A percentile compares a stretch with the other conserved stretches of the same genome.
phyloP scores from a whole-genome alignment of 164 flowering plant species.

The Vitis vinifera region ASM3070453v1 NC_081822.1:13778001-13778500 shows the following conservation, averaged over 20 bases:
- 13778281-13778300: slow-evolving; percentile 45
- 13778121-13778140: slow-evolving; percentile 50
- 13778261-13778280: slow-evolving; percentile 54
- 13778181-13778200: slow-evolving; percentile 49
- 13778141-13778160: slow-evolving; percentile 38
- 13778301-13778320: slow-evolving; percentile 48
- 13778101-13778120: slow-evolving; percentile 46
- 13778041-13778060: slow-evolving; percentile 59
- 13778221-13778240: slow-evolving; percentile 49
- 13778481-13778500: slow-evolving; percentile 52
- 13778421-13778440: slow-evolving; percentile 42
- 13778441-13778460: slow-evolving; percentile 32
- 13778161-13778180: slow-evolving; percentile 48
- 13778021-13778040: slow-evolving; percentile 41
- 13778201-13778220: slow-evolving; percentile 40
- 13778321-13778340: slow-evolving; percentile 56
- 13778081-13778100: slow-evolving; percentile 47
- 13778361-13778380: slow-evolving; percentile 44
- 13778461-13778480: slow-evolving; percentile 52
- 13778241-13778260: slow-evolving; percentile 56
- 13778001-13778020: slow-evolving; percentile 28
- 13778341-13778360: slow-evolving; percentile 53
- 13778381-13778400: slow-evolving; percentile 49
- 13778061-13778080: slow-evolving; percentile 33
- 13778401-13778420: slow-evolving; percentile 56